Conservation (phyloP, 2,329 filamentous ascomycete genomes). For the Colletotrichum sp. region DNA sequence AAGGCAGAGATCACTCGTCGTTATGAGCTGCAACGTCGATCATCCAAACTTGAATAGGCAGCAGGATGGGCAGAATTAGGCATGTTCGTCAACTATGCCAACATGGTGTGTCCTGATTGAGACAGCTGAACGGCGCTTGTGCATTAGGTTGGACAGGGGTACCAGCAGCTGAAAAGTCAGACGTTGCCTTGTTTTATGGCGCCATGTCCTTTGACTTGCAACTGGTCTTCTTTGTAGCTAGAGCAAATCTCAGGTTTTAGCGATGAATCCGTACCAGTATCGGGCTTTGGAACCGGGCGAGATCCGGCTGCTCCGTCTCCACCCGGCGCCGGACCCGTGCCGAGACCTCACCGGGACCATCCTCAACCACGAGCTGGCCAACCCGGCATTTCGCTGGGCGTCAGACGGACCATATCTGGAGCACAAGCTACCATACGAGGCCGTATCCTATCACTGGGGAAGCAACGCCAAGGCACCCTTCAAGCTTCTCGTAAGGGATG, state of each 20-base stretch:
- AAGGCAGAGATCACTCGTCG: not conserved
- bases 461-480: not conserved
- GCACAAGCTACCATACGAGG: not conserved
- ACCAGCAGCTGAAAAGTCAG: not conserved
- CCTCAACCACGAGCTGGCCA: not conserved
- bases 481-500: not conserved
- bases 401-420: not conserved
- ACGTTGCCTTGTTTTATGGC: not conserved
- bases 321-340: not conserved
- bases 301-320: not conserved
- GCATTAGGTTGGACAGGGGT: not conserved
- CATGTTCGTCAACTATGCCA: not conserved
- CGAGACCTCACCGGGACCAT: not conserved
- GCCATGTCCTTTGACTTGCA: not conserved
- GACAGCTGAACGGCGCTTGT: not conserved
- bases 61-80: not conserved
- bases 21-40: not conserved
- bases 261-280: not conserved
- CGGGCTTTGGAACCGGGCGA: not conserved
- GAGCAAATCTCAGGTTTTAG: not conserved
- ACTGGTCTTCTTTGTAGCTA: not conserved
- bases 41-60: not conserved
- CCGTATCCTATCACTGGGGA: constrained; percentile 2
- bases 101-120: not conserved
- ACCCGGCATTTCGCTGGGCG: not conserved